Percentiles rank a stretch among this genome's conserved stretches.
These are phyloP conservation scores for Fusarium dimerum DNA, from an alignment of 2,329 filamentous ascomycete species.

Conservation along the genomic window DNA sequence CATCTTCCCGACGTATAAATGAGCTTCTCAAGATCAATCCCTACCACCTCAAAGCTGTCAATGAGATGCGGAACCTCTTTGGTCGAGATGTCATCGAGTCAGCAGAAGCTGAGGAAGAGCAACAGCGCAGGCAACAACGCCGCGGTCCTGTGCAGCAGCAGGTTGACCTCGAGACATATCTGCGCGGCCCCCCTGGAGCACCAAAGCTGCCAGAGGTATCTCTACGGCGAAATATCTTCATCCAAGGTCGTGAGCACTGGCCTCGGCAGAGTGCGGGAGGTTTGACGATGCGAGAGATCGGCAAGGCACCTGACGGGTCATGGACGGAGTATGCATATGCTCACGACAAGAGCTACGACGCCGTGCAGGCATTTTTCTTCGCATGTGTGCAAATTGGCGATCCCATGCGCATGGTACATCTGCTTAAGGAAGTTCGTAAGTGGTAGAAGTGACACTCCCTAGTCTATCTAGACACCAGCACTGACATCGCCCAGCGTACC, in stretches of 20 bases:
- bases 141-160: slow-evolving; percentile 45
- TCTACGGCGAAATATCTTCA: slow-evolving; percentile 76
- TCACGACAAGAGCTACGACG: slow-evolving; percentile 74
- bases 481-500: slow-evolving; percentile 61
- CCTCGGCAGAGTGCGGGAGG: slow-evolving; percentile 77
- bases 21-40: slow-evolving; percentile 55
- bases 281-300: slow-evolving; percentile 71
- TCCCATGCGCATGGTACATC: slow-evolving; percentile 76
- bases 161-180: slow-evolving; percentile 58
- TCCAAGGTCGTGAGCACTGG: slow-evolving; percentile 87
- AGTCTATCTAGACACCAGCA: background rate
- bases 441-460: slow-evolving; percentile 6
- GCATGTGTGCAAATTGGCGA: slow-evolving; percentile 80
- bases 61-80: slow-evolving; percentile 78
- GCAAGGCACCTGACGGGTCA: slow-evolving; percentile 49
- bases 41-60: slow-evolving; percentile 77
- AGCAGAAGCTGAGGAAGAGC: slow-evolving; percentile 50
- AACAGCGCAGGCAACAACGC: slow-evolving; percentile 40
- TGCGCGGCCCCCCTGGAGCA: slow-evolving; percentile 53
- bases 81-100: slow-evolving; percentile 59
- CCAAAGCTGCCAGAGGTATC: slow-evolving; percentile 71
- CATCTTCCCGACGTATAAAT: slow-evolving; percentile 33
- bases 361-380: slow-evolving; percentile 75
- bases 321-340: slow-evolving; percentile 73
- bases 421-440: slow-evolving; percentile 54